Base-by-base conservation (phyloP, 2,329 filamentous ascomycete species). In the Dactylella cylindrospora region DNA sequence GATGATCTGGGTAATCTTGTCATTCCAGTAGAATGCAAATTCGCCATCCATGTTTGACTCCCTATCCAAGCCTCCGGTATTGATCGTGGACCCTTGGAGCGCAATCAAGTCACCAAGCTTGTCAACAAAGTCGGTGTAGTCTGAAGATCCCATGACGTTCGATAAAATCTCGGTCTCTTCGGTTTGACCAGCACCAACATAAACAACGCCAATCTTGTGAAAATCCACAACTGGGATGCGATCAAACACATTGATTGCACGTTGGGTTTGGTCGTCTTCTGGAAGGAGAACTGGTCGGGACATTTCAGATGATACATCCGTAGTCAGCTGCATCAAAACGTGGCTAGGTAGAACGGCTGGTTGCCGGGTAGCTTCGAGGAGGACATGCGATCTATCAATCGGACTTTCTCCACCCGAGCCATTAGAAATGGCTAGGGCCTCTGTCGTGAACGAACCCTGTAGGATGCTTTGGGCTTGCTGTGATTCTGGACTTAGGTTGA, bases 201-300 rank as follows among this genome's bases (percentile, higher is more conserved):
- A 98, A 32, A 98, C 84, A 17, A 98, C 86, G 12, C 93, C 93
- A 33, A 95, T 86, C 73, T 95, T 96, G 77, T 97, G 90, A 5
- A 90, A 90, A 72, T 98, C 93, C 3, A 98, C 85, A 6, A 89
- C 90, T 29, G 91, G 86, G 66, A 83, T 94, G 25, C 85, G 83
- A 72, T 98, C 93, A 72, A 98, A 94, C 9, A 83, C 78, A 29
- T 81, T 80, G 31, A 98, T 84, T 0, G 88, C 85, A 67, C 91
- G 83, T 77, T 74, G 65, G 65, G 71, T 72, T 32, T 69, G 69
- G 26, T 73, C 76, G 44, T 85, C 81, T 22, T 81, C 75, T 0
- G 90, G 89, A 5, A 97, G 78, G 0, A 84, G 82, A 38, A 96
- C 83, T 7, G 87, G 89, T 39, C 85, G 62, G n/a, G 60, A 54